Conservation (phyloP, 2,329 filamentous ascomycete genomes). For the Fusarium liriodendri region DNA sequence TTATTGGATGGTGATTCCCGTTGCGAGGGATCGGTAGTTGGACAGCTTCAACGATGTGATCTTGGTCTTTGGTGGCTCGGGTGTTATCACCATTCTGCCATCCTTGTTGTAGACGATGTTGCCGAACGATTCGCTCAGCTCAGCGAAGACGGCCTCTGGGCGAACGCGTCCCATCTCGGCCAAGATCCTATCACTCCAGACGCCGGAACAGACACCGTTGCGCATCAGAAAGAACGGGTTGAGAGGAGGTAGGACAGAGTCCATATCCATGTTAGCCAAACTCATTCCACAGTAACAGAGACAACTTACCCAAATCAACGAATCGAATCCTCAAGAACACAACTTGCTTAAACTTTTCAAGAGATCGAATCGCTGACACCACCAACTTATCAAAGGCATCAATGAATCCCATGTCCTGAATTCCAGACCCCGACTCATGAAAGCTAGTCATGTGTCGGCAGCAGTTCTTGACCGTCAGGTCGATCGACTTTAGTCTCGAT, state of each 20-base stretch:
- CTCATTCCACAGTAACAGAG: not conserved
- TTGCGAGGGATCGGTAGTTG: conserved; percentile 65
- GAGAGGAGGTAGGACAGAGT: conserved; percentile 75
- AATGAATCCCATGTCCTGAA: conserved; percentile 79
- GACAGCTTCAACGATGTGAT: conserved; percentile 67
- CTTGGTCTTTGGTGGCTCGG: conserved; percentile 64
- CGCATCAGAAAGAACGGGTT: conserved; percentile 79
- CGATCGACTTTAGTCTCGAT: conserved; percentile 71
- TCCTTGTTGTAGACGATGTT: conserved; percentile 70
- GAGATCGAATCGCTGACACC: conserved; percentile 68
- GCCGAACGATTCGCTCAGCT: conserved; percentile 73
- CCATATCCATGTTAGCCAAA: conserved; percentile 52
- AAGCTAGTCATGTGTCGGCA: conserved; percentile 68
- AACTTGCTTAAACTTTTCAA: conserved; percentile 69
- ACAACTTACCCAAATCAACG: conserved; percentile 72
- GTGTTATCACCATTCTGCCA: conserved; percentile 66
- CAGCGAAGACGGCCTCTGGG: conserved; percentile 68
- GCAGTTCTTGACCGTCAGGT: conserved; percentile 80
- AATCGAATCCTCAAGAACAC: conserved; percentile 77
- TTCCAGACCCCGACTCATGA: conserved; percentile 75
- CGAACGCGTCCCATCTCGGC: conserved; percentile 68
- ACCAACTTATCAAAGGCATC: conserved; percentile 77
- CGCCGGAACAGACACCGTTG: conserved; percentile 71
- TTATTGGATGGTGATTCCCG: conserved; percentile 52
- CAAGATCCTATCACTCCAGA: conserved; percentile 79